A percentile compares a stretch with the other conserved stretches of the same genome.
Evolutionary conservation across 75 land plant species (phyloP).

Genomic region (Ceratopteris richardii): DNA sequence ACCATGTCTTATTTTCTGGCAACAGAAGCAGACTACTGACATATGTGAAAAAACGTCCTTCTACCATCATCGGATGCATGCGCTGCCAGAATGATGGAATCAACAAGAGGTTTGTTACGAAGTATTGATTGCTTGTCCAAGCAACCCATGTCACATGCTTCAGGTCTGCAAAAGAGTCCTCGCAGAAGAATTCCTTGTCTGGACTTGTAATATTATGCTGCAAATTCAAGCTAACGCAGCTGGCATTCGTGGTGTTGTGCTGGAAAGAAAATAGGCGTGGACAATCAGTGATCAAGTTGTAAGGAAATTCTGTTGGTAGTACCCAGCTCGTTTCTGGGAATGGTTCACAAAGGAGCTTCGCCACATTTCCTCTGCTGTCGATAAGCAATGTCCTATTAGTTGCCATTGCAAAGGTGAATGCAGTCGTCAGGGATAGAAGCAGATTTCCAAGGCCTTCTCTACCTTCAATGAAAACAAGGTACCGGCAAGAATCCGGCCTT

Average conservation of each 20-base stretch:
- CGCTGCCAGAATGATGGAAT: conserved; percentile 18
- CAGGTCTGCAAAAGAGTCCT: conserved; percentile 7
- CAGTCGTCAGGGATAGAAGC: conserved; percentile 9
- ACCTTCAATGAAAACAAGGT: background rate
- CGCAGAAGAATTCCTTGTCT: conserved; percentile 24
- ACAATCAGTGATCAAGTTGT: background rate
- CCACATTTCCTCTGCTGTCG: conserved; percentile 11
- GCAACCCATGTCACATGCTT: conserved; percentile 19
- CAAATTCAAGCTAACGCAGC: conserved; percentile 11
- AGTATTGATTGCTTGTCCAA: conserved; percentile 26
- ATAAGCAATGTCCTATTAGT: conserved; percentile 11
- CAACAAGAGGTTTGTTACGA: conserved; percentile 14
- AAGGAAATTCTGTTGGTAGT: conserved; percentile 21
- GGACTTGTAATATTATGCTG: conserved; percentile 5
- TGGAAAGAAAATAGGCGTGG: conserved; percentile 3
- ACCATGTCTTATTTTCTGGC: conserved; percentile 20
- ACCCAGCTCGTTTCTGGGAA: conserved; percentile 11
- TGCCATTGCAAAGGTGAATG: conserved; percentile 13
- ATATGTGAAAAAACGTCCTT: conserved; percentile 1
- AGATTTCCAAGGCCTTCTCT: conserved; percentile 16
- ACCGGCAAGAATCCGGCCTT: background rate
- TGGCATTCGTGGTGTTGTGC: background rate
- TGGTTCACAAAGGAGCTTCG: conserved; percentile 20
- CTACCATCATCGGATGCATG: background rate
- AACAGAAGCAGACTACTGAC: conserved; percentile 11